Conservation (phyloP, 148 eudicot species). For the Chenopodium berlandieri region DNA sequence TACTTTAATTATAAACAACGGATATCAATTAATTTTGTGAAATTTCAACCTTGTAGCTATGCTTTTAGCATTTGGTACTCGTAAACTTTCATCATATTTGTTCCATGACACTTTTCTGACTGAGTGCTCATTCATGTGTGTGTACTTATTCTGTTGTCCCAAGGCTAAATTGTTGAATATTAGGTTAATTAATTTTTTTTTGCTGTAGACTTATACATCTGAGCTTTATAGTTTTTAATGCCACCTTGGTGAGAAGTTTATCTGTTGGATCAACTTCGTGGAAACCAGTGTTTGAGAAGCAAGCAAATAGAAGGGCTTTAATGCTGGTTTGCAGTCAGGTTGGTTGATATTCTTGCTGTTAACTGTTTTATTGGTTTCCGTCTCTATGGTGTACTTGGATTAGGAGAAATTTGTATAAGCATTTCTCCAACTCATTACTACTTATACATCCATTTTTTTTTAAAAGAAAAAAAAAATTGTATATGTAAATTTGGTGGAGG, state of each 20-base stretch:
- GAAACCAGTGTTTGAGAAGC: constrained; percentile 36
- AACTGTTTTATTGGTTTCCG: not conserved
- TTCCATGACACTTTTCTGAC: not conserved
- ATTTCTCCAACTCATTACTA: not conserved
- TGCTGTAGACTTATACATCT: constrained; percentile 33
- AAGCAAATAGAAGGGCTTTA: constrained; percentile 40
- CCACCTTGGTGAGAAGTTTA: constrained; percentile 30
- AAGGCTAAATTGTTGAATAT: not conserved
- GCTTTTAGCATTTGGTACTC: not conserved
- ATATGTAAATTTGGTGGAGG: not conserved
- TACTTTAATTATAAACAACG: not conserved
- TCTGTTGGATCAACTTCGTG: constrained; percentile 25
- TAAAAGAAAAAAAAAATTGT: not conserved
- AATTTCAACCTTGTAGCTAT: not conserved
- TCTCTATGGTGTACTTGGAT: not conserved
- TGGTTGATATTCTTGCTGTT: constrained; percentile 20
- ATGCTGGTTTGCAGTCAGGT: constrained; percentile 47
- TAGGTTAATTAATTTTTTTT: not conserved
- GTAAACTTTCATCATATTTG: not conserved
- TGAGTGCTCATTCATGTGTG: not conserved
- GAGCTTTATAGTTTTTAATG: constrained; percentile 26
- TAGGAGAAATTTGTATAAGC: not conserved
- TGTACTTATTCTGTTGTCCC: not conserved
- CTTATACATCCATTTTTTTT: not conserved
- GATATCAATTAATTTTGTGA: not conserved